These are phyloP conservation scores for Centrapalus pauciflorus DNA, from an alignment of 129 eudicot species.

Conservation along the genomic window DNA sequence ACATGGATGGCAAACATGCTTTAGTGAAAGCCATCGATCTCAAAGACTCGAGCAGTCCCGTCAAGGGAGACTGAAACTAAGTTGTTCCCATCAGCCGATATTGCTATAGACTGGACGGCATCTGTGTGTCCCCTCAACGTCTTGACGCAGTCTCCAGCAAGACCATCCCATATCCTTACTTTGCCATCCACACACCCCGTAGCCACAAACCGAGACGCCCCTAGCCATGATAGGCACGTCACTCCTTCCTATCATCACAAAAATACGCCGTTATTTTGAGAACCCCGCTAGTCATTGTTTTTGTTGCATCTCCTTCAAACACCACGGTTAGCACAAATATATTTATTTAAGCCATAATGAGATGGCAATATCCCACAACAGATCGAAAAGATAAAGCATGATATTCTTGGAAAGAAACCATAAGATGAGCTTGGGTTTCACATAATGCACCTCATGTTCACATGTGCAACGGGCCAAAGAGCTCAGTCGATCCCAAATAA, in stretches of 20 bases:
- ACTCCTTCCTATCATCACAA: conserved; percentile 73
- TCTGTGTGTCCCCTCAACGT: conserved; percentile 64
- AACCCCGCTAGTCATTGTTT: no score
- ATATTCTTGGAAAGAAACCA: background rate
- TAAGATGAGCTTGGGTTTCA: conserved; percentile 7
- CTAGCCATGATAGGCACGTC: conserved; percentile 75
- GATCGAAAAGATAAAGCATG: no score
- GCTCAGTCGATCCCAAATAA: conserved; percentile 82
- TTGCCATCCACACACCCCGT: conserved; percentile 89
- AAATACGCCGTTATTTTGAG: no score
- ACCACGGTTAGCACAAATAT: no score
- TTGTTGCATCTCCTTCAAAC: background rate
- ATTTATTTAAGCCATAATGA: background rate
- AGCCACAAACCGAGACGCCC: conserved; percentile 50
- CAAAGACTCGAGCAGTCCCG: conserved; percentile 22
- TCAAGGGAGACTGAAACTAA: conserved; percentile 20
- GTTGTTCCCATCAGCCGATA: conserved; percentile 31
- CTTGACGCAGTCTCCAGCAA: conserved; percentile 65
- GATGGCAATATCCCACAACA: no score
- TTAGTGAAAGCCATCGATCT: conserved; percentile 17
- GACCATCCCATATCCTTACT: conserved; percentile 86
- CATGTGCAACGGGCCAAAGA: conserved; percentile 67
- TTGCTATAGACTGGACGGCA: conserved; percentile 68
- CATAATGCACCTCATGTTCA: conserved; percentile 88
- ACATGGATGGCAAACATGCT: no score